Evolutionary conservation across 2,329 filamentous ascomycete species (phyloP).

Genomic region (Microdochium bolleyi): DNA sequence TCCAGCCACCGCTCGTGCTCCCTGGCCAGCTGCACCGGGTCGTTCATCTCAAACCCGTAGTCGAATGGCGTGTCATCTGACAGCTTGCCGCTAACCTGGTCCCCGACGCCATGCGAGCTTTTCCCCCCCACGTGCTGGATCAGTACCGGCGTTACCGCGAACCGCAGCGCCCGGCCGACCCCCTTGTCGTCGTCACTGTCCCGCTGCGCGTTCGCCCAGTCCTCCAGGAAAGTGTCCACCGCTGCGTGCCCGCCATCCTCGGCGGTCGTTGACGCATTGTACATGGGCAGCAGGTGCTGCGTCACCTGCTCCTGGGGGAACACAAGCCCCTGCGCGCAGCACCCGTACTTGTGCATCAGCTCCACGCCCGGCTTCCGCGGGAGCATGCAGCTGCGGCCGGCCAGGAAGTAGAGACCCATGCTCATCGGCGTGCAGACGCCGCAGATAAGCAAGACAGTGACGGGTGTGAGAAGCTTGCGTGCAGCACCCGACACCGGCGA

Average conservation of each 20-base stretch:
- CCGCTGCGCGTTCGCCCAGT: slow-evolving; percentile 9
- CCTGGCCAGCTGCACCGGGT: slow-evolving; percentile 10
- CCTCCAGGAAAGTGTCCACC: slow-evolving; percentile 17
- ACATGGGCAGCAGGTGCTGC: slow-evolving; percentile 12
- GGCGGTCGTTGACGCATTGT: slow-evolving; percentile 5
- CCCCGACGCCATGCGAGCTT: slow-evolving; percentile 13
- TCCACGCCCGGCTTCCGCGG: slow-evolving; percentile 10
- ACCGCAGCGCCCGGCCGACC: slow-evolving; percentile 7
- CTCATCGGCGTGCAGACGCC: slow-evolving; percentile 13
- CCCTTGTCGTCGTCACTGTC: background rate
- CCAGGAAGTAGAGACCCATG: slow-evolving; percentile 15
- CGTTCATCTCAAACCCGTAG: slow-evolving; percentile 13
- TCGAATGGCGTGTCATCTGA: slow-evolving; percentile 10
- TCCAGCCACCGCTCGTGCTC: slow-evolving; percentile 7
- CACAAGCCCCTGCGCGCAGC: slow-evolving; percentile 18
- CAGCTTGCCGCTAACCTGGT: slow-evolving; percentile 6
- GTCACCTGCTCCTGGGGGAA: slow-evolving; percentile 12
- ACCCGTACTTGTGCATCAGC: slow-evolving; percentile 14
- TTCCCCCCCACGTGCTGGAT: slow-evolving; percentile 18
- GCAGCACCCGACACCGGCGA: slow-evolving; percentile 3
- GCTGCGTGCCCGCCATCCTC: slow-evolving; percentile 3
- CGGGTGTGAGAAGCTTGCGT: slow-evolving; percentile 7
- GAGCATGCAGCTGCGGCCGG: slow-evolving; percentile 12
- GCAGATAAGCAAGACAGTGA: slow-evolving; percentile 5
- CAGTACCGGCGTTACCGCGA: slow-evolving; percentile 17